Evolutionary conservation across 306 rosid genomes (phyloP).

Genomic region (Citrullus amarus): DNA sequence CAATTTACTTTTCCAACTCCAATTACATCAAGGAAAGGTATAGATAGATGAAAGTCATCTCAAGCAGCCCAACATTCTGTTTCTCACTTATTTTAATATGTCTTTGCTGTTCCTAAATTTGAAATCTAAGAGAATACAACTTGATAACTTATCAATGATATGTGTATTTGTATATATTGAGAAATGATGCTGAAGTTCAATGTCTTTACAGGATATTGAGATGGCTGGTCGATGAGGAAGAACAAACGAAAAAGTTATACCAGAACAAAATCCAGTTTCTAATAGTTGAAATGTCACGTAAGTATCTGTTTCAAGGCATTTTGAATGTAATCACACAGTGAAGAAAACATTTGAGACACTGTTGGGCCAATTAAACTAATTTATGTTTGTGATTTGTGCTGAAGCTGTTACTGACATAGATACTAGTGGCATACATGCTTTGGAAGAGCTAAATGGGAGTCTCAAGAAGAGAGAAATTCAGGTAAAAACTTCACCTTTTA

Average conservation of each 20-base stretch:
- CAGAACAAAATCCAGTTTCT: constrained; percentile 57
- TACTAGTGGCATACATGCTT: constrained; percentile 25
- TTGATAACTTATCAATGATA: neutral
- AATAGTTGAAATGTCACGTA: constrained; percentile 93
- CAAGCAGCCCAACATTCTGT: neutral
- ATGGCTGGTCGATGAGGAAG: constrained; percentile 82
- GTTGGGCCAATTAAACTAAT: neutral
- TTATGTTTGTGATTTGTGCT: neutral
- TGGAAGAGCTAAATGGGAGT: constrained; percentile 17
- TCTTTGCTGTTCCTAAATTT: neutral
- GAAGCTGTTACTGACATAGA: constrained; percentile 52
- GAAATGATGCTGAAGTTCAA: neutral
- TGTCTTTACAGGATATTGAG: constrained; percentile 59
- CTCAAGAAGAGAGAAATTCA: constrained; percentile 26
- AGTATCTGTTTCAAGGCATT: constrained; percentile 5
- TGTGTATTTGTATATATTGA: neutral
- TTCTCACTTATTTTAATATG: neutral
- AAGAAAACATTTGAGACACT: neutral
- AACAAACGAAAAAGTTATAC: constrained; percentile 28
- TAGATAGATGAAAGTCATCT: neutral
- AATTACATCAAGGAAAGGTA: constrained; percentile 88
- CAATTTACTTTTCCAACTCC: constrained; percentile 91
- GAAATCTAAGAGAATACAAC: neutral
- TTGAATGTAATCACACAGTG: neutral
- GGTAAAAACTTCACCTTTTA: constrained; percentile 22